Base-by-base conservation (phyloP, 306 rosid genomes). In the Sechiopsis laciniata region DNA sequence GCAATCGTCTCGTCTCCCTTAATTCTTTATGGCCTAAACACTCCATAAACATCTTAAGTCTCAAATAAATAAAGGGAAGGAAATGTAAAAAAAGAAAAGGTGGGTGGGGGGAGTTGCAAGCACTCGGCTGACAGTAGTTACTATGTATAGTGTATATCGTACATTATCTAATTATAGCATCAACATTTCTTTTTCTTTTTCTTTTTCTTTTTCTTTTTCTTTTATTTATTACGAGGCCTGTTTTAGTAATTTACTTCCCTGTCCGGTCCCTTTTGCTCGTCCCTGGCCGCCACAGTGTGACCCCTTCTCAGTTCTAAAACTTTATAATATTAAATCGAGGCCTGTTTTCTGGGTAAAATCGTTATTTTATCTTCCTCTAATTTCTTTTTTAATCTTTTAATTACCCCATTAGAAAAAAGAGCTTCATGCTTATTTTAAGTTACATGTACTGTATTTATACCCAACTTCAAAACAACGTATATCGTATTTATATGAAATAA, bases 81-180 rank as follows among this genome's bases (percentile, higher is more conserved):
- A 3, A 40, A n/a, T 15, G 19, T 11, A 32, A 42, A 37, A 4
- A 63, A 8, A 63, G 19, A 20, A 55, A 67, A 67, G 21, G 50
- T 42, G 7, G 7, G 40, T 69, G 58, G 74, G 71, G 74, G 56
- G 11, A 67, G 73, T 67, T 67, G 73, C 37, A 12, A 0, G 55
- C 56, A 67, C 72, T 11, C 10, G 54, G 42, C 5, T 65, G 20
- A 46, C 73, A 46, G 73, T 67, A 46, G 56, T 67, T 46, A 67
- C 56, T 21, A 45, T 46, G 73, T 50, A 48, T 21, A 50, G 74
- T 50, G 45, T 66, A 46, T 22, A 50, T 50, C 26, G 45, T 50
- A 50, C 58, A 69, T 20, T 11, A 48, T 13, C 42, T 11, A 7
- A 68, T 45, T 68, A 46, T 67, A 48, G 6, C 73, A 46, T 68